Evolutionary conservation across 2,329 filamentous ascomycete genomes (phyloP).

Genomic region (Fusarium subglutinans): DNA sequence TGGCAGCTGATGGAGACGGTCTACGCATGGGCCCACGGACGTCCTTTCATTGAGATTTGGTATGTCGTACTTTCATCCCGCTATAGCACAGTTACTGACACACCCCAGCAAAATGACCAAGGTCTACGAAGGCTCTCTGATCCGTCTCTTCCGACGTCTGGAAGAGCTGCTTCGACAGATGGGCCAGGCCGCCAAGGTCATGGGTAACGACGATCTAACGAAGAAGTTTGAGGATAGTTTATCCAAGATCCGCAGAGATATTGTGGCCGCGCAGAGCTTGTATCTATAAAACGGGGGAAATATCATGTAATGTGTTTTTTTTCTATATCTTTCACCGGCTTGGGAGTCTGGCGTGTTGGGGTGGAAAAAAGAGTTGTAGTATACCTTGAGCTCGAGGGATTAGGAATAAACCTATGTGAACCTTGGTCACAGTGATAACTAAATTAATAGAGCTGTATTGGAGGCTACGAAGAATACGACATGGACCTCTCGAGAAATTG

Average conservation of each 20-base stretch:
- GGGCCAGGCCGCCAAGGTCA: slow-evolving; percentile 94
- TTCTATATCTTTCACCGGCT: slow-evolving; percentile 33
- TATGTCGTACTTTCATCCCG: neutral
- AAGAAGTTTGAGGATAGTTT: slow-evolving; percentile 91
- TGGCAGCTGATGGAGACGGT: slow-evolving; percentile 98
- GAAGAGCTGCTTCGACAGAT: slow-evolving; percentile 96
- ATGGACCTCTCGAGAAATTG: neutral
- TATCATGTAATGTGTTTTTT: slow-evolving; percentile 27
- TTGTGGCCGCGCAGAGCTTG: slow-evolving; percentile 93
- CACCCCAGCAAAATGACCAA: slow-evolving; percentile 92
- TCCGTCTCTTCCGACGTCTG: slow-evolving; percentile 92
- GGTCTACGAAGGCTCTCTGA: slow-evolving; percentile 95
- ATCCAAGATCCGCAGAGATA: slow-evolving; percentile 87
- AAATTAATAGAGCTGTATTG: slow-evolving; percentile 21
- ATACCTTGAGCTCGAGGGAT: slow-evolving; percentile 8
- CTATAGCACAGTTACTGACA: slow-evolving; percentile 27
- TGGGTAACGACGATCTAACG: slow-evolving; percentile 95
- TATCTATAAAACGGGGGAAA: slow-evolving; percentile 70
- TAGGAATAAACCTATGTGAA: slow-evolving; percentile 36
- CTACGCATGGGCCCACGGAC: slow-evolving; percentile 88
- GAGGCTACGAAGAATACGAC: neutral
- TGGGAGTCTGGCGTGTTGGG: slow-evolving; percentile 41
- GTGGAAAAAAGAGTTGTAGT: slow-evolving; percentile 28
- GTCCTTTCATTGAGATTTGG: slow-evolving; percentile 94
- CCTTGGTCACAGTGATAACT: slow-evolving; percentile 6